Evolutionary conservation across 768 basidiomycete genomes (phyloP), one percentile per base, ranked within the genome.

Genomic region (Heimioporus sp.): DNA sequence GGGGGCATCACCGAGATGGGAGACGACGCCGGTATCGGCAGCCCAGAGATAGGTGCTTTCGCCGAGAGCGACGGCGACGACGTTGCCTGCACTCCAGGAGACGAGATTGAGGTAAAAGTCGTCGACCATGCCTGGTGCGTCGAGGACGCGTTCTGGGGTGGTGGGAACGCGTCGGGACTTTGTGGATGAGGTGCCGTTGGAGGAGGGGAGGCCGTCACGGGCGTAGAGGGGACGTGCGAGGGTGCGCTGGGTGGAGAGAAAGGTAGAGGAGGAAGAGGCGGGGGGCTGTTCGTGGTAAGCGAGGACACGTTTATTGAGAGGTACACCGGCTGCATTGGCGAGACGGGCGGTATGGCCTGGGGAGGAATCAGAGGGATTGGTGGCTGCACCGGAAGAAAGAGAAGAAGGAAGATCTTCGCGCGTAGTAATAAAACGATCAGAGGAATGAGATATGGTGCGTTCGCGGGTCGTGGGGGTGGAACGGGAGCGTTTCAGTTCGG

Each of bases 61-160:
- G 41, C 85, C 90, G 11, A 99, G 80, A 0, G 90, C 96, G 49
- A 99, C 95, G 2, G 90, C 94, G 11, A 99, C 83, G 24, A 85
- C 73, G 68, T 98, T 98, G 58, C 81, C 81, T 38, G 79, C 80
- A 34, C 88, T 89, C 97, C 97, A 99, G 16, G 86, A 80, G 46
- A 98, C 68, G 47, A 99, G 77, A 68, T 98, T 99, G 64, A 99
- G 83, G 65, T 99, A 99, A 69, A 96, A 99, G 69, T 99, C 97
- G 58, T 98, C 93, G 10, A 85, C 79, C 78, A 90, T 86, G 7
- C 92, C 92, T 1, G 94, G 94, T 0, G 96, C 96, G 60, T 98
- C 97, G 10, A 99, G 79, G 9, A 98, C 93, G n/a, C 93, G 82
- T 60, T 96, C 90, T 0, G 96, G 92, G 20, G 85, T 82, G 0